Base-by-base conservation (phyloP, 2,329 filamentous ascomycete species). In the Paraphoma chrysanthemicola region DNA sequence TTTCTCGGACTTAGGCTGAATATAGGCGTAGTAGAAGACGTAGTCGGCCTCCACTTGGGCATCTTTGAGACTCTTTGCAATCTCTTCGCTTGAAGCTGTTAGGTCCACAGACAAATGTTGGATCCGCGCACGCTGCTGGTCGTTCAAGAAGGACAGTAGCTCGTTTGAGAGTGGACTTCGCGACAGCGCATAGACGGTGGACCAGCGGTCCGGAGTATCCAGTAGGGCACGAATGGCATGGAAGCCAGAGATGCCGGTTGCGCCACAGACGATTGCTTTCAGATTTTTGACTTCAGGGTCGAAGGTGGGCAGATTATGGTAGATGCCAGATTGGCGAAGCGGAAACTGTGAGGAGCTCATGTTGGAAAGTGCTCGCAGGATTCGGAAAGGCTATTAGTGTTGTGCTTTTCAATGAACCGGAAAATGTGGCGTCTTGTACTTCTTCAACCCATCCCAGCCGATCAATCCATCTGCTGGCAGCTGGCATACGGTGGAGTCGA, bases 21-120 rank as follows among this genome's bases (percentile, higher is more conserved):
- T 17, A n/a, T 64, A 62, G 16, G 59, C 59, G 29, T 59, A 64
- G 50, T 53, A 64, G 44, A 64, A 64, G 16, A 64, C 38, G 36
- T 57, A 59, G 10, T 53, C 48, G 1, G 43, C 18, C 1, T 47
- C 44, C 4, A 56, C 47, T 14, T 51, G 43, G 17, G 29, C 23
- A 10, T 17, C 17, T 28, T 10, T 51, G 4, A 64, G 31, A 1
- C 45, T 12, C 11, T 50, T 42, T 4, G 61, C 61, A 18, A 64
- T 57, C 1, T 59, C 44, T 17, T 46, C 10, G 12, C 11, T 14
- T 9, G 49, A 36, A n/a, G 47, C 30, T 14, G 53, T 45, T 23
- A 64, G 41, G 42, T 64, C 56, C 16, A 62, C 43, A 11, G 59
- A 52, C 6, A 64, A 14, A 36, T 64, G 56, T 16, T 64, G 51